Evolutionary conservation across 2,329 filamentous ascomycete genomes (phyloP), one percentile per base, ranked within the genome.

Genomic region (Chalara sp.): DNA sequence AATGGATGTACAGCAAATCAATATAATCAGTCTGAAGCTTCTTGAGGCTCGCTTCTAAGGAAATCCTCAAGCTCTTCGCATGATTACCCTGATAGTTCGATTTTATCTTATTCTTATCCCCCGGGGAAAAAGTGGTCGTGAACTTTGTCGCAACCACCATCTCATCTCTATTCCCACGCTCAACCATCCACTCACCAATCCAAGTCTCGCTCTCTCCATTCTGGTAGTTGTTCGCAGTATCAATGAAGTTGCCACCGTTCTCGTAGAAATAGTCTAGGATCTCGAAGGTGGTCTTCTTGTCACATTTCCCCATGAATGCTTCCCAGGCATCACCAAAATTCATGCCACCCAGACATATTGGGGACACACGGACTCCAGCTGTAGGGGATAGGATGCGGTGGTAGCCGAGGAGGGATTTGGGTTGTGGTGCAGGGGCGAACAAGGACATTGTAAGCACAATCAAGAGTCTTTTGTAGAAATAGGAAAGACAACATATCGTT

Each of bases 101-200:
- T n/a, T 60, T 49, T 32, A 59, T 62, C 8, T 61, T 55, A 5
- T 57, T 51, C 46, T 84, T 63, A 0, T 51, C 53, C 4, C 54
- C 54, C n/a, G 35, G 53, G 72, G 73, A 46, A 50, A 44, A 62
- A n/a, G 46, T 31, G 21, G 59, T 61, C 2, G 63, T 61, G 46
- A 57, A 65, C 63, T 89, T 89, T 50, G 84, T 87, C 1, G 84
- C 83, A 49, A 88, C 71, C 12, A 88, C 83, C 66, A 89, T 78
- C 46, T 66, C 53, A 57, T 87, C 83, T 29, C 86, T 76, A 53
- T 79, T 79, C n/a, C 75, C 72, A 7, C 81, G 76, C 54, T 75
- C 75, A 59, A 74, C 72, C 80, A 86, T 84, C 83, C 84, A 89
- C 58, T 85, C 81, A 35, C 85, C 85, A 51, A 89, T 70, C 79